Conservation (phyloP, 306 rosid genomes). For the Cucumis sativus region DNA sequence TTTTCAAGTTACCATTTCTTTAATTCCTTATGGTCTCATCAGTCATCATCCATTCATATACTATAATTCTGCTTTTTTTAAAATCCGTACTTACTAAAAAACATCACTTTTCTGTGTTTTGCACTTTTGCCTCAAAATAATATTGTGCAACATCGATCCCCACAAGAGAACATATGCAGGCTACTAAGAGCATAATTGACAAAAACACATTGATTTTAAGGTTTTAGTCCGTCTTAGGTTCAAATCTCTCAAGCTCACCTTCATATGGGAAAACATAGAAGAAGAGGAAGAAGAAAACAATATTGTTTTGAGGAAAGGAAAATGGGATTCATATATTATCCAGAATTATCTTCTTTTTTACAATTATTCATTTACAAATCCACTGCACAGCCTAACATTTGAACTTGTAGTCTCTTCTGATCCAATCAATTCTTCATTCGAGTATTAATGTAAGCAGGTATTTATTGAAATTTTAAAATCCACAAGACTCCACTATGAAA, state of each 20-base stretch:
- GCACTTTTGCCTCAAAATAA: background rate
- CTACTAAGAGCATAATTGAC: background rate
- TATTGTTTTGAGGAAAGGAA: too few relatives aligned
- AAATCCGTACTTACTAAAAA: background rate
- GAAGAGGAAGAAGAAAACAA: too few relatives aligned
- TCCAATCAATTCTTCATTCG: background rate
- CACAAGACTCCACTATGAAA: background rate
- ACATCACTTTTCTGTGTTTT: background rate
- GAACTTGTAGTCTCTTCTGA: too few relatives aligned
- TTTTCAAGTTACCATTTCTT: background rate
- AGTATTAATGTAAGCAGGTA: background rate
- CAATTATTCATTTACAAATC: too few relatives aligned
- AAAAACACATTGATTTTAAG: background rate
- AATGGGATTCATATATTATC: too few relatives aligned
- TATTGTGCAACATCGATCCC: background rate
- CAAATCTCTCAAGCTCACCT: background rate
- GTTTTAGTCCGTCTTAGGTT: background rate
- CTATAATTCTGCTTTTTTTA: background rate
- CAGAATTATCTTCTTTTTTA: too few relatives aligned
- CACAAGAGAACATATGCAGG: background rate
- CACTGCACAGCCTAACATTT: too few relatives aligned
- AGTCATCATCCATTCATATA: background rate
- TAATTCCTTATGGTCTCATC: background rate
- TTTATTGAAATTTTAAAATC: background rate
- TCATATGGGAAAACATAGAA: too few relatives aligned